Evolutionary conservation across 1,139 yeast genomes (phyloP), one percentile per base, ranked within the genome.

Genomic region (Yamadazyma sp.): DNA sequence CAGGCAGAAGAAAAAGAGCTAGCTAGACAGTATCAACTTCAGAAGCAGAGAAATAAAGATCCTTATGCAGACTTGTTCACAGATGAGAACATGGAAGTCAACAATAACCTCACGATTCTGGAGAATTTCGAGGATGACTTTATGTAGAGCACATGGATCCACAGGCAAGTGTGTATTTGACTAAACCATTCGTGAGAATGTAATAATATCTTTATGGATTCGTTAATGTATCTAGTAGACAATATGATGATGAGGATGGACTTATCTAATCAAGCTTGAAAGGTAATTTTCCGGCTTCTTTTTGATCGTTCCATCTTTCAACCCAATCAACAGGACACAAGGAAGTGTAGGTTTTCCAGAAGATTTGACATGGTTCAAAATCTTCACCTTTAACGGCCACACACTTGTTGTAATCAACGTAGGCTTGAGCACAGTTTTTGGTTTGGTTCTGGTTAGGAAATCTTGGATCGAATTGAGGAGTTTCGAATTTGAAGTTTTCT

Each of bases 361-460:
- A 92, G 54, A 87, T 89, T 71, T 89, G 79, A 72, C 98, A 92
- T 61, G 97, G 97, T 59, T 90, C 96, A 61, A 92, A 92, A 50
- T 90, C 97, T 72, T 92, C 97, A 62, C 98, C 98, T 76, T 90
- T 90, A 53, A 90, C 89, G 60, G 82, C 85, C 64, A 92, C 80
- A 76, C 98, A 92, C 72, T 89, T 90, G 84, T 86, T 92, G 82
- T 90, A 92, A 71, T 92, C 98, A 59, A 92, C 88, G 75, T 90
- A 92, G 52, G 94, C 78, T 75, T 90, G 97, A 81, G 94, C 94
- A 78, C 98, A 90, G 78, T 90, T 96, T 75, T 86, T 89, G 59
- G 96, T 86, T 72, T 90, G 98, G 81, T 90, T 92, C 68, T 82
- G 90, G 77, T 87, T 82, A 54, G 98, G 97, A 82, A 87, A 88